Evolutionary conservation across 768 basidiomycete species (phyloP).

Genomic region (Udeniomyces megalosporus): DNA sequence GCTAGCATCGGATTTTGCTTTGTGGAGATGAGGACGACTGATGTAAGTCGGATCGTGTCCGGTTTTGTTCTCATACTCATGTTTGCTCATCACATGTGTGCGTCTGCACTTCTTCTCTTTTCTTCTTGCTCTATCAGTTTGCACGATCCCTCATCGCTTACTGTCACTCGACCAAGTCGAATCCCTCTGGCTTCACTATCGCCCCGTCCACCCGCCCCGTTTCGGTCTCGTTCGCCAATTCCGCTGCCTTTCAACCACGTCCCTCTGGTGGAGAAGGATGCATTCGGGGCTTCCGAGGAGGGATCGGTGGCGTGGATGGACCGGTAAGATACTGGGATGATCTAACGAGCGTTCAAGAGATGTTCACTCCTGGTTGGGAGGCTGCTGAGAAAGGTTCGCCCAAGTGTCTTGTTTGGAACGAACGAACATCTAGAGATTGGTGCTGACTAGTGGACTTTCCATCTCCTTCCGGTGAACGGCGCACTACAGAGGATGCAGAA

Average conservation of each 20-base stretch:
- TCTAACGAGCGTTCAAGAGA: neutral
- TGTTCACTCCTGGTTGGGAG: constrained; percentile 1
- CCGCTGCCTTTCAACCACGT: neutral
- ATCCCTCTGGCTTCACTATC: constrained; percentile 8
- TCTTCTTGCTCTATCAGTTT: neutral
- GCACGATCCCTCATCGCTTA: constrained; percentile 3
- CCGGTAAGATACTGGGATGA: constrained; percentile 11
- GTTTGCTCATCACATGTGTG: neutral
- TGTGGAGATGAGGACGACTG: constrained; percentile 71
- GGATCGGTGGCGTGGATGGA: neutral
- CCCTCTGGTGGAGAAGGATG: neutral
- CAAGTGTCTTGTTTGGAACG: neutral
- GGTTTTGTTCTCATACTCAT: neutral
- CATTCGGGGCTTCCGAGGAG: neutral
- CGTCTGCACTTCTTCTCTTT: neutral
- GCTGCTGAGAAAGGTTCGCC: neutral
- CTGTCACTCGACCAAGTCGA: neutral
- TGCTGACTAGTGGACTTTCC: no score
- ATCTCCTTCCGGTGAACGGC: no score
- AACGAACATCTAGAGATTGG: no score
- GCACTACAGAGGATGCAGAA: neutral
- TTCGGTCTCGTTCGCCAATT: constrained; percentile 7
- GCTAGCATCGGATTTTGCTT: constrained; percentile 89
- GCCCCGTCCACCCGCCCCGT: neutral
- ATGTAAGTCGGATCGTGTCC: constrained; percentile 37